These are phyloP conservation scores for Auxenochlorella pyrenoidosa DNA, from an alignment of 139 green algal species.

Conservation along the genomic window DNA sequence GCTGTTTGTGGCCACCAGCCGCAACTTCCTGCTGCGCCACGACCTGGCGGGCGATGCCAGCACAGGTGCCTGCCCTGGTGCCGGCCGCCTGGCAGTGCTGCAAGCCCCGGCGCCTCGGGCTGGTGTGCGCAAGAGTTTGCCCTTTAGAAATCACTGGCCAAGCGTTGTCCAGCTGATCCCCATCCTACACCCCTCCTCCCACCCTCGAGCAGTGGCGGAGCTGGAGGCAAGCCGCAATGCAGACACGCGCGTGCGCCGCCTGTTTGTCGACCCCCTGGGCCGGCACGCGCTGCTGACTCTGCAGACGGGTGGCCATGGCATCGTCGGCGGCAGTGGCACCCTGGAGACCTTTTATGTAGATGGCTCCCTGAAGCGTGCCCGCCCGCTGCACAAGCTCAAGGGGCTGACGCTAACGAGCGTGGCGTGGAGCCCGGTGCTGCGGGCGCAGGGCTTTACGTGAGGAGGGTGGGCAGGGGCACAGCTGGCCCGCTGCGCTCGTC, in stretches of 20 bases:
- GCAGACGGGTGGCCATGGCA: conserved; percentile 25
- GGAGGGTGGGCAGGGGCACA: not conserved
- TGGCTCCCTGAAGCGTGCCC: conserved; percentile 52
- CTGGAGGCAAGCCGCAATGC: conserved; percentile 60
- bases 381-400: conserved; percentile 65
- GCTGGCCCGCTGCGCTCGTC: not conserved
- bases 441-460: not conserved
- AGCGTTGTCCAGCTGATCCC: too few species aligned
- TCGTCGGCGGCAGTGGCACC: not conserved
- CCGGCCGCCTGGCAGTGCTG: too few species aligned
- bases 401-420: conserved; percentile 62
- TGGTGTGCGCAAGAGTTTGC: too few species aligned
- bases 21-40: conserved; percentile 83
- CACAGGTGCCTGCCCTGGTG: conserved; percentile 25
- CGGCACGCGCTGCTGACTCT: conserved; percentile 63
- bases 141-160: too few species aligned
- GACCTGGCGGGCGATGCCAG: conserved; percentile 50
- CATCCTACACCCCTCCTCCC: not conserved
- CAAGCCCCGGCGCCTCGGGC: too few species aligned
- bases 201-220: conserved; percentile 49
- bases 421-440: conserved; percentile 58
- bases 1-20: conserved; percentile 78
- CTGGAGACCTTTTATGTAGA: conserved; percentile 72
- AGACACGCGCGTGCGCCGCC: conserved; percentile 44
- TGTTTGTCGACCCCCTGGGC: conserved; percentile 71